Evolutionary conservation across 208 protist genomes (phyloP).

Genomic region (Crithidia acanthocephali): DNA sequence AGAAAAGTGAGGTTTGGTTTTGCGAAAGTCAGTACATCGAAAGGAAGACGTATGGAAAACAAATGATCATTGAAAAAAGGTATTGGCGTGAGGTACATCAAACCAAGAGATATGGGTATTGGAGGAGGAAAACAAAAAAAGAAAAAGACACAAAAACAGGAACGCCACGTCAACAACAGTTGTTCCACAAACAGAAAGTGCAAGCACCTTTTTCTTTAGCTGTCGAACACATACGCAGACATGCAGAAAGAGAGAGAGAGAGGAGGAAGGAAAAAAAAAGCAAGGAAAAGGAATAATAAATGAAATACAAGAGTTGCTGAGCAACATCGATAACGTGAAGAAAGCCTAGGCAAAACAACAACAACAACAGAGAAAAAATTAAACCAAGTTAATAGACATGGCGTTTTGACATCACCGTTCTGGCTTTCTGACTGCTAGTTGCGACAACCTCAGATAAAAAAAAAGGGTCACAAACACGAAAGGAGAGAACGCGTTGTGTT

Average conservation of each 20-base stretch:
- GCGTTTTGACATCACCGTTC: no score
- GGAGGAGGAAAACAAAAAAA: constrained; percentile 11
- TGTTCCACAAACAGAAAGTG: no score
- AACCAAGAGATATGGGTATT: not conserved
- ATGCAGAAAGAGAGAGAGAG: not conserved
- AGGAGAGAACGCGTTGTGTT: no score
- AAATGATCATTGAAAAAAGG: not conserved
- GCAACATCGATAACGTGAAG: not conserved
- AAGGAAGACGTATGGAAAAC: not conserved
- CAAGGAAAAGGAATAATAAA: not conserved
- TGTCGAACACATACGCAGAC: not conserved
- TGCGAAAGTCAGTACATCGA: not conserved
- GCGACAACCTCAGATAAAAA: constrained; percentile 5
- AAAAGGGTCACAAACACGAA: not conserved
- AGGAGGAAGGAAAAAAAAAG: not conserved
- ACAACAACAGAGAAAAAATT: no score
- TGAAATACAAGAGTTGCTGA: not conserved
- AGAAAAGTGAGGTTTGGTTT: not conserved
- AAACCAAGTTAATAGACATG: no score
- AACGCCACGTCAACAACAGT: not conserved
- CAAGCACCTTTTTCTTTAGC: no score
- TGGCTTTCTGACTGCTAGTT: no score
- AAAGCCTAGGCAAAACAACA: no score
- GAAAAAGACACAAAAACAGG: not conserved
- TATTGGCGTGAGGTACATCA: constrained; percentile 2